Percentiles rank a stretch among this genome's conserved stretches.
phyloP scores from a whole-genome alignment of 495 filamentous ascomycete species.

The Clohesyomyces aquaticus region DNA sequence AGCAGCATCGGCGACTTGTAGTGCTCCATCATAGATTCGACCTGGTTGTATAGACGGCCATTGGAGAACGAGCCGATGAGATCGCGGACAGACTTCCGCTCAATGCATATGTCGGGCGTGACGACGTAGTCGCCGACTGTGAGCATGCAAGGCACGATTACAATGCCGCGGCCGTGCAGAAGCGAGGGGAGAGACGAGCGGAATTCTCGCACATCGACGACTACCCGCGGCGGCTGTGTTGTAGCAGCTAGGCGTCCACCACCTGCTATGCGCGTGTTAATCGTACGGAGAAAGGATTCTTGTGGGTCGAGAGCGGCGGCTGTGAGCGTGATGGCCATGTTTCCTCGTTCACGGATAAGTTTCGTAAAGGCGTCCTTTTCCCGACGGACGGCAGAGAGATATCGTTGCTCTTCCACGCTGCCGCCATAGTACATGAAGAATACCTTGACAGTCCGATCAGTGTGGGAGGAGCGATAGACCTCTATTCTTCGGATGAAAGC shows the following conservation, averaged over 20 bases:
- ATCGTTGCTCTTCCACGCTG: slow-evolving; percentile 95
- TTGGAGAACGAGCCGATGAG: slow-evolving; percentile 88
- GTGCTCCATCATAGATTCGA: slow-evolving; percentile 89
- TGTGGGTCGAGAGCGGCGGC: slow-evolving; percentile 78
- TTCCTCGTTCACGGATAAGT: slow-evolving; percentile 88
- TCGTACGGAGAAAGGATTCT: slow-evolving; percentile 89
- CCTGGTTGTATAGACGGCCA: slow-evolving; percentile 88
- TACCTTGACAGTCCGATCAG: slow-evolving; percentile 81
- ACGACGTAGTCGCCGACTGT: slow-evolving; percentile 98
- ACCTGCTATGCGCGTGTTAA: slow-evolving; percentile 96
- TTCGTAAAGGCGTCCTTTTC: slow-evolving; percentile 96
- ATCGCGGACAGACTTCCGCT: slow-evolving; percentile 91
- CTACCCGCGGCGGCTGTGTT: slow-evolving; percentile 85
- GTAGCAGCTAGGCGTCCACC: slow-evolving; percentile 88
- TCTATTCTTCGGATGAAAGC: slow-evolving; percentile 93
- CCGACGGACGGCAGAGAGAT: slow-evolving; percentile 80
- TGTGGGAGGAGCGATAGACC: slow-evolving; percentile 93
- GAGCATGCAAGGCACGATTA: slow-evolving; percentile 88
- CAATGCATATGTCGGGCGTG: slow-evolving; percentile 85
- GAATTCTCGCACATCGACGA: slow-evolving; percentile 96
- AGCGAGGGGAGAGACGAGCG: slow-evolving; percentile 89
- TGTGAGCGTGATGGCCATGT: slow-evolving; percentile 84
- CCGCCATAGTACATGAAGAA: slow-evolving; percentile 96
- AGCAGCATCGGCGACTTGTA: slow-evolving; percentile 90
- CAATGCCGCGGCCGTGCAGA: slow-evolving; percentile 81